Evolutionary conservation across 495 filamentous ascomycete genomes (phyloP).

Genomic region (Lophium mytilinum): DNA sequence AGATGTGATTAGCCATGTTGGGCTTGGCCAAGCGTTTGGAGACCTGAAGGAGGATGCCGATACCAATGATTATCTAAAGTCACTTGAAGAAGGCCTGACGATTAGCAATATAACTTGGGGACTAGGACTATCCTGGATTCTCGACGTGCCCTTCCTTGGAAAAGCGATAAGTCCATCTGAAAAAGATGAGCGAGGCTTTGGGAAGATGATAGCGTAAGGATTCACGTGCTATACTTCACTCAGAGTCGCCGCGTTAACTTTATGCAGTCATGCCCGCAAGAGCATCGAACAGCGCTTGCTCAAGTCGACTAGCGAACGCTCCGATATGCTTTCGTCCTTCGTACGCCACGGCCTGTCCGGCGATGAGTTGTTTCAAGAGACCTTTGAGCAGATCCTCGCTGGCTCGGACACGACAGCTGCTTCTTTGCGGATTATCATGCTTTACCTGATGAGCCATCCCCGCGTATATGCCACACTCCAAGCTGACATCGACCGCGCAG

Average conservation of each 20-base stretch:
- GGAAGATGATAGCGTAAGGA: slow-evolving; percentile 17
- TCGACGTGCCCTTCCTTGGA: slow-evolving; percentile 12
- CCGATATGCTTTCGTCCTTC: slow-evolving; percentile 36
- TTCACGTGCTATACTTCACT: background rate
- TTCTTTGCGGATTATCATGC: slow-evolving; percentile 14
- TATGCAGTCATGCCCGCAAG: slow-evolving; percentile 6
- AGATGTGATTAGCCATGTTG: slow-evolving; percentile 41
- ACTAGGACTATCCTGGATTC: slow-evolving; percentile 14
- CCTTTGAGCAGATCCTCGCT: slow-evolving; percentile 28
- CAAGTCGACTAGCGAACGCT: slow-evolving; percentile 20
- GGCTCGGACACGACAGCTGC: slow-evolving; percentile 21
- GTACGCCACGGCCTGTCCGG: slow-evolving; percentile 33
- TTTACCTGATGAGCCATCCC: slow-evolving; percentile 20
- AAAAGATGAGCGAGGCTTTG: slow-evolving; percentile 15
- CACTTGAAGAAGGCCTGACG: slow-evolving; percentile 27
- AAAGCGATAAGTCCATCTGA: slow-evolving; percentile 16
- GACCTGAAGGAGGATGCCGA: slow-evolving; percentile 41
- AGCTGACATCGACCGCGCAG: slow-evolving; percentile 21
- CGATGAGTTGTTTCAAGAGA: slow-evolving; percentile 33
- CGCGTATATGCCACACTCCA: slow-evolving; percentile 18
- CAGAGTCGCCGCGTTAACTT: background rate
- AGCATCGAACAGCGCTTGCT: background rate
- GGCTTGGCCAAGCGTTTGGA: slow-evolving; percentile 38
- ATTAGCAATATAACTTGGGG: slow-evolving; percentile 14
- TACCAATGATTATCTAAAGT: slow-evolving; percentile 41